These are phyloP conservation scores for Nitzschia sp. DNA, from an alignment of 108 stramenopile genomes.

Conservation along the genomic window DNA sequence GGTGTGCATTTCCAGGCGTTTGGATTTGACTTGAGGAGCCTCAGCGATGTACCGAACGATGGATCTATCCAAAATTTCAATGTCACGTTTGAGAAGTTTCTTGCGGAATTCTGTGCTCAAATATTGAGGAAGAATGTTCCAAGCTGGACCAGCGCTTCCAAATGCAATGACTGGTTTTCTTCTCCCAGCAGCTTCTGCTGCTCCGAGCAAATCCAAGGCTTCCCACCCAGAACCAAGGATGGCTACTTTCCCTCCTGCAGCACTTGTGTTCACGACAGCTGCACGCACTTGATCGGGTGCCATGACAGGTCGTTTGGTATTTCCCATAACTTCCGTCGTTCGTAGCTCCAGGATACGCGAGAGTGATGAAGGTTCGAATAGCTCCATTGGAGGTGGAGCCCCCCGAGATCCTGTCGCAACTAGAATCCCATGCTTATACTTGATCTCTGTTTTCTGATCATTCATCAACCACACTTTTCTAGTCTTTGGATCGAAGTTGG, in stretches of 20 bases:
- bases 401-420: slow-evolving; percentile 78
- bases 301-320: slow-evolving; percentile 33
- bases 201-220: slow-evolving; percentile 70
- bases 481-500: slow-evolving; percentile 40
- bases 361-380: slow-evolving; percentile 50
- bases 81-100: slow-evolving; percentile 52
- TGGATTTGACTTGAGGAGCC: slow-evolving; percentile 1
- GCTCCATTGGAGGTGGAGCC: slow-evolving; percentile 69
- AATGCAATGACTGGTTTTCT: slow-evolving; percentile 58
- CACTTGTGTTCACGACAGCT: slow-evolving; percentile 40
- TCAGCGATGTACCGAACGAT: slow-evolving; percentile 69
- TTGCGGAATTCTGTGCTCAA: slow-evolving; percentile 67
- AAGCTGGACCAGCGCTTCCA: slow-evolving; percentile 58
- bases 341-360: slow-evolving; percentile 66
- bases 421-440: slow-evolving; percentile 71
- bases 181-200: slow-evolving; percentile 33
- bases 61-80: slow-evolving; percentile 73
- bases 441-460: slow-evolving; percentile 19
- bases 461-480: slow-evolving; percentile 34
- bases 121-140: slow-evolving; percentile 64
- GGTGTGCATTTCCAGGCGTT: slow-evolving; percentile 62
- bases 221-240: slow-evolving; percentile 83
- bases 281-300: slow-evolving; percentile 26
- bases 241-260: slow-evolving; percentile 59
- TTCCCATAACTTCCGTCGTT: slow-evolving; percentile 42